Evolutionary conservation across 805 yeast genomes (phyloP).

Genomic region (Grigorovia humatica): DNA sequence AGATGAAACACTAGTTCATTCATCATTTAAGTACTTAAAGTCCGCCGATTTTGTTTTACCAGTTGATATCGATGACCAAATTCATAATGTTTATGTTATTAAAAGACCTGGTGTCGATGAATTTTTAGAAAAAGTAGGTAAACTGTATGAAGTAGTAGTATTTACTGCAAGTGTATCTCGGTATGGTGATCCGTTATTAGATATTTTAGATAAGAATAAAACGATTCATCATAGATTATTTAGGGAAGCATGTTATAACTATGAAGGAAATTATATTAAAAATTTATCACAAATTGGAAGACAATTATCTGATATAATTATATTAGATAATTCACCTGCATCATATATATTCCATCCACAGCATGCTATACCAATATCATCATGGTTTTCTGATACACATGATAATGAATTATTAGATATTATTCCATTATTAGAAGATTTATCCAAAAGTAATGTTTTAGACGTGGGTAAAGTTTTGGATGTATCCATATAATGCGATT

Average conservation of each 20-base stretch:
- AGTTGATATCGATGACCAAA: slow-evolving; percentile 87
- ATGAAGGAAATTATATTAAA: slow-evolving; percentile 91
- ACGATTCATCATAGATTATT: slow-evolving; percentile 84
- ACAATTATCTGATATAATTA: slow-evolving; percentile 74
- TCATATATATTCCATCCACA: slow-evolving; percentile 97
- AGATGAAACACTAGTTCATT: slow-evolving; percentile 94
- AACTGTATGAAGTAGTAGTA: slow-evolving; percentile 87
- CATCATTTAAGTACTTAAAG: slow-evolving; percentile 82
- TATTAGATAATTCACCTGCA: slow-evolving; percentile 95
- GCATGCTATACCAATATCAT: slow-evolving; percentile 92
- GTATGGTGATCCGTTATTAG: slow-evolving; percentile 91
- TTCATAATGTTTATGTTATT: slow-evolving; percentile 90
- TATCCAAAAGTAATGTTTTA: slow-evolving; percentile 59
- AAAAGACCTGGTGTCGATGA: slow-evolving; percentile 98
- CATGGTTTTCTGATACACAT: slow-evolving; percentile 97
- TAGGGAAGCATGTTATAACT: slow-evolving; percentile 87
- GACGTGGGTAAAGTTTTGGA: slow-evolving; percentile 84
- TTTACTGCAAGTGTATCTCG: slow-evolving; percentile 94
- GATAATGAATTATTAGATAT: slow-evolving; percentile 91
- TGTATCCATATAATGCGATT: slow-evolving; percentile 34
- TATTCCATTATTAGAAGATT: slow-evolving; percentile 80
- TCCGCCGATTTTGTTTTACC: slow-evolving; percentile 96
- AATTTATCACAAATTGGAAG: slow-evolving; percentile 91
- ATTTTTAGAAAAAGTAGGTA: slow-evolving; percentile 72
- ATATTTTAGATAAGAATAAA: slow-evolving; percentile 68